Conservation (phyloP, 148 eudicot genomes). For the Fallopia convolvulus region DNA sequence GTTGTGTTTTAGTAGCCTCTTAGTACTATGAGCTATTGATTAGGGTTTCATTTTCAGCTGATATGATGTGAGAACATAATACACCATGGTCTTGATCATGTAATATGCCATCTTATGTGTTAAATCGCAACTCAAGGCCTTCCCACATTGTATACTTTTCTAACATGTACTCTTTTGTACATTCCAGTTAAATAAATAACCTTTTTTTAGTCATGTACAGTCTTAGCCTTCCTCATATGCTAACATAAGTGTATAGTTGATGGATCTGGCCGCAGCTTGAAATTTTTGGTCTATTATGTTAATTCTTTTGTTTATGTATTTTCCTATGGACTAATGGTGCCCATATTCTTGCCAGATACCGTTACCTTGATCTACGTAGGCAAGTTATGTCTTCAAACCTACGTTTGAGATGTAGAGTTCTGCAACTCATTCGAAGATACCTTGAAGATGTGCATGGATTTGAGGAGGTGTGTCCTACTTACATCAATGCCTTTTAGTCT, state of each 20-base stretch:
- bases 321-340: slow-evolving; percentile 11
- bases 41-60: not conserved
- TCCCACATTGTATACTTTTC: not conserved
- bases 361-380: slow-evolving; percentile 89
- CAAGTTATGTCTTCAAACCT: slow-evolving; percentile 66
- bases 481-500: not conserved
- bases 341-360: slow-evolving; percentile 45
- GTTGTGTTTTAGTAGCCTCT: not conserved
- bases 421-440: slow-evolving; percentile 72
- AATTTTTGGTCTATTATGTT: not conserved
- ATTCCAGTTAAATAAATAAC: not conserved
- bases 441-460: slow-evolving; percentile 85
- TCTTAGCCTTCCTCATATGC: not conserved
- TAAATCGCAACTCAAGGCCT: not conserved
- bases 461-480: slow-evolving; percentile 56
- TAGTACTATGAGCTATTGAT: not conserved
- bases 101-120: not conserved
- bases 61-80: not conserved
- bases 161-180: not conserved
- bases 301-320: slow-evolving; percentile 5
- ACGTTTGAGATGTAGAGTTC: slow-evolving; percentile 71
- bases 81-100: not conserved
- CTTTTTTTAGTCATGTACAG: not conserved
- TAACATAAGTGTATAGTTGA: not conserved
- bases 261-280: not conserved